phyloP scores from a whole-genome alignment of 2,329 filamentous ascomycete genomes.

The Tolypocladium nubicola region DNA sequence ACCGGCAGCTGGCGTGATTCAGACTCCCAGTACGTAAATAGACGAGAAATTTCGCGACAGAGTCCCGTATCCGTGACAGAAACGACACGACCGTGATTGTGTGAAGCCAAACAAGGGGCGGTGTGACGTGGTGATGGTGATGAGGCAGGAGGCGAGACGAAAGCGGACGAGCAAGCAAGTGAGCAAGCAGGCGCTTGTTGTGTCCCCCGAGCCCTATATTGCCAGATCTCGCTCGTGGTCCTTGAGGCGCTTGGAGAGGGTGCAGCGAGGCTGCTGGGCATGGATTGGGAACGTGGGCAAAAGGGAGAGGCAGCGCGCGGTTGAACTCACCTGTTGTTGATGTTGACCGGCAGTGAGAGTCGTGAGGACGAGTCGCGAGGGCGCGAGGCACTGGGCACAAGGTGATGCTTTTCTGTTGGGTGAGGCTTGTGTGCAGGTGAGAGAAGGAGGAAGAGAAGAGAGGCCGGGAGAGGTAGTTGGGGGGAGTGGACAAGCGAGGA shows the following conservation, averaged over 20 bases:
- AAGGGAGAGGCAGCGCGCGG: not conserved
- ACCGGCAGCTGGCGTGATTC: not conserved
- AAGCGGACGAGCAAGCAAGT: not conserved
- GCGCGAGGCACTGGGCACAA: not conserved
- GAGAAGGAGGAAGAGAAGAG: not conserved
- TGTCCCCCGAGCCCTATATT: not conserved
- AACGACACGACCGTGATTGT: not conserved
- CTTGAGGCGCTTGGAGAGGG: not conserved
- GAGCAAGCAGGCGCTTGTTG: not conserved
- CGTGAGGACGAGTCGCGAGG: not conserved
- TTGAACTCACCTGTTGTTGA: not conserved
- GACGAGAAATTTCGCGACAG: not conserved
- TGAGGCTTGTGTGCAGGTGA: not conserved
- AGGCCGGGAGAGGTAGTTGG: constrained; percentile 2
- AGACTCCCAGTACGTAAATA: not conserved
- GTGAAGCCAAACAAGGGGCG: not conserved
- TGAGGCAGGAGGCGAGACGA: not conserved
- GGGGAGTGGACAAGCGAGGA: not conserved
- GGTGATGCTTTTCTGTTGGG: not conserved
- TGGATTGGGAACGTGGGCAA: not conserved
- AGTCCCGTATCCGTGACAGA: not conserved
- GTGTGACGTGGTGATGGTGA: not conserved
- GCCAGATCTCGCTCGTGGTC: not conserved
- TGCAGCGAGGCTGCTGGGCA: not conserved
- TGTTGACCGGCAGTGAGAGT: not conserved